Base-by-base conservation (phyloP, 176 grass and related monocot genomes). In the Luzula sylvatica region DNA sequence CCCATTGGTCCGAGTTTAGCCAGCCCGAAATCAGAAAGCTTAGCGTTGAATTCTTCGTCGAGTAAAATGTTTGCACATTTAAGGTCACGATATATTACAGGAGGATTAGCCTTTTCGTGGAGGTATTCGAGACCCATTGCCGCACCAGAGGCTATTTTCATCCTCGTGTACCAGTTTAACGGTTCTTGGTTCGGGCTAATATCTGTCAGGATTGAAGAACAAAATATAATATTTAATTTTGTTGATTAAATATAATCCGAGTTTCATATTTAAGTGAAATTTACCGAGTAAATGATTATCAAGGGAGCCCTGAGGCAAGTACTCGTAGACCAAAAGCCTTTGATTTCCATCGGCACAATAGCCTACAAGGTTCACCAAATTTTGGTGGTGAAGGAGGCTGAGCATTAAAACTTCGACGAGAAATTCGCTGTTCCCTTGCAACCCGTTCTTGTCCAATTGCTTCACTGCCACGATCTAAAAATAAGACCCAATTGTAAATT, bases 21-120 rank as follows among this genome's bases (percentile, higher is more conserved):
- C 4, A 87, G 85, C 23, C 85, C 92, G 15, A 90, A 98, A 29
- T 98, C 85, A 9, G 92, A 90, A 16, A 98, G 78, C 62, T 98
- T 98, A 44, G 85, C 77, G 15, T 72, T 82, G 35, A 86, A 86
- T 20, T 82, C 24, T 20, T 87, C 42, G 3, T 86, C 75, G 28
- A 90, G 68, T 48, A 98, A 76, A 53, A 98, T 90, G 62, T 98
- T 90, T 49, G 81, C 77, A 8, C 85, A 83, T 28, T 90, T 98
- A 23, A 98, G 81, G 65, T 98, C 92, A 9, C 78, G 72, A 58
- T 90, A 83, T 40, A 90, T 87, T 11, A 98, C 77, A 0, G 81
- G 81, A 0, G 78, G 81, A 15, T 77, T 86, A 0, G 68, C 81
- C 52, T 89, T 90, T 72, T 80, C 78, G 42, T 98, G 92, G 54